Conservation (phyloP, 306 rosid genomes). For the Canavalia gladiata region DNA sequence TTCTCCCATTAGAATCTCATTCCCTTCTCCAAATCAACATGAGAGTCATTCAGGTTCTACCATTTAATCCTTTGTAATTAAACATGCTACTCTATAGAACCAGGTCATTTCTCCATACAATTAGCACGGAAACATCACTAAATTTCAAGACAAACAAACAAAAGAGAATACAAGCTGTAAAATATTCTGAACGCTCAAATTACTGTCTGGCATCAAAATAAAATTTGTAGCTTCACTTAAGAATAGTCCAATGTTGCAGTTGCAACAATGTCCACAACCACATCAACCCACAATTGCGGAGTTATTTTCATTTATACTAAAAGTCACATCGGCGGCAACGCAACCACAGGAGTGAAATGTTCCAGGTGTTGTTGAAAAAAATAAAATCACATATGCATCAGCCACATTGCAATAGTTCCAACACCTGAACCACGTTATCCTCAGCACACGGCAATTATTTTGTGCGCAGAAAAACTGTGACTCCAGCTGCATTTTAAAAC, state of each 20-base stretch:
- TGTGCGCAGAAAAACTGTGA: not conserved
- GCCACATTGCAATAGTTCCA: not conserved
- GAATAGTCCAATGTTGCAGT: not conserved
- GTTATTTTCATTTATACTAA: slow-evolving; percentile 10
- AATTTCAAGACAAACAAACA: slow-evolving; percentile 11
- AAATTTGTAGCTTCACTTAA: not conserved
- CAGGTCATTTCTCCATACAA: not conserved
- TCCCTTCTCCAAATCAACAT: slow-evolving; percentile 27
- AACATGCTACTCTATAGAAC: slow-evolving; percentile 2
- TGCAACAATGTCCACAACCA: not conserved
- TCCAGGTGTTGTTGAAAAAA: not conserved
- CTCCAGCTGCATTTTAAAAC: not conserved
- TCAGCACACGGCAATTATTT: not conserved
- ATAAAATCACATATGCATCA: too few relatives aligned
- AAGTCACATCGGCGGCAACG: not conserved
- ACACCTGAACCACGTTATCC: not conserved
- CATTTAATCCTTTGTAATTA: slow-evolving; percentile 34
- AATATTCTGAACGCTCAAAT: not conserved
- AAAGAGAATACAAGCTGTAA: not conserved
- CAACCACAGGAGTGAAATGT: not conserved
- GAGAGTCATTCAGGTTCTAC: not conserved
- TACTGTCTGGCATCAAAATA: slow-evolving; percentile 17
- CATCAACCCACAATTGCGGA: not conserved
- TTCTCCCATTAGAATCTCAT: not conserved
- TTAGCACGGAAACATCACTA: not conserved